Base-by-base conservation (phyloP, 495 filamentous ascomycete genomes). In the Hyphodiscus hymeniophilus region DNA sequence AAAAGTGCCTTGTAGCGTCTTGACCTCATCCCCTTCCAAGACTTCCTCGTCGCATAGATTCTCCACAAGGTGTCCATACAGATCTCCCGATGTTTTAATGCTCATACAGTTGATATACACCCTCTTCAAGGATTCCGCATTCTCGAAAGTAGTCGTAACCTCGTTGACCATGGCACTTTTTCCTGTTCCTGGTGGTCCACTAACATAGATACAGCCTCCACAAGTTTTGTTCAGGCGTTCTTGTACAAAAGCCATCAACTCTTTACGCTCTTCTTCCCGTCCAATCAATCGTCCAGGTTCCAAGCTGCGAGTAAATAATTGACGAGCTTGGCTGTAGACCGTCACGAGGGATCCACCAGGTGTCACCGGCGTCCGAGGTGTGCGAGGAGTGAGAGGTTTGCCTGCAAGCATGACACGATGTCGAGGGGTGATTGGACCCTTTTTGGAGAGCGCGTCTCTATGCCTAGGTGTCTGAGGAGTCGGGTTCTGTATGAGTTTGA, bases 51-150 rank as follows among this genome's bases (percentile, higher is more conserved):
- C 67, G 21, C 57, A 52, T 8, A 59, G 32, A 5, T 47, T 51
- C 39, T 70, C 51, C 26, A 88, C 60, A 22, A 98, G 68, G 31
- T 76, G 87, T 51, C 74, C 72, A 60, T 89, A 94, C 17, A 97
- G 75, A 56, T 94, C 89, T 48, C 77, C 76, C 5, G 88, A 81
- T 45, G 75, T 80, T 55, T 92, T 91, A 63, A 95, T 83, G 63
- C 88, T 92, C 79, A 95, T 94, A 64, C 92, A 99, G 57, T 99
- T 99, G 69, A 99, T 68, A 60, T 90, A 89, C 2, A 80, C 77
- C 34, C 78, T 79, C 57, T 78, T 81, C 41, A 89, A 66, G 10
- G 63, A 61, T 3, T 63, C 58, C 1, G 55, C 65, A 32, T 63
- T 60, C 31, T 75, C 67, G 15, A 70, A 63, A 3, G 50, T 66